Conservation (phyloP, 805 yeast species). For the Candida awuae region DNA sequence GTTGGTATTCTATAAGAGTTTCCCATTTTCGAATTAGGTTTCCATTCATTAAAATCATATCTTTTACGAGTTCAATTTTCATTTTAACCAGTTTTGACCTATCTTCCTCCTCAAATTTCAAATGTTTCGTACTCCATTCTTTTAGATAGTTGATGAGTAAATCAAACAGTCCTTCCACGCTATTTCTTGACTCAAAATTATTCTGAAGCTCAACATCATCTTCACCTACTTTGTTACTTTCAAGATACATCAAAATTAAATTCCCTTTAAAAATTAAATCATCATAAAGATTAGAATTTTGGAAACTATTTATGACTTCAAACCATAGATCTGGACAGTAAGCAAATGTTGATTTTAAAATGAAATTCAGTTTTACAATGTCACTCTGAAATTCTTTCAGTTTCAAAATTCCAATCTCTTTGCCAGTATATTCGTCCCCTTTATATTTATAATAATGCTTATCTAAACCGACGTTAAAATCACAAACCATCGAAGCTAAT, state of each 20-base stretch:
- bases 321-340: conserved; percentile 6
- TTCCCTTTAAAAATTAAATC: conserved; percentile 10
- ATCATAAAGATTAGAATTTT: neutral
- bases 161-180: neutral
- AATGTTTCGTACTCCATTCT: neutral
- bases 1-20: too few species aligned
- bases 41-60: conserved; percentile 14
- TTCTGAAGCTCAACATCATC: conserved; percentile 1
- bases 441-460: neutral
- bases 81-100: neutral
- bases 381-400: neutral
- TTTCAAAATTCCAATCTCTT: conserved; percentile 2
- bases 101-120: neutral
- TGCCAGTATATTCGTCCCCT: neutral
- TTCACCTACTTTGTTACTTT: conserved; percentile 12
- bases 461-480: conserved; percentile 8
- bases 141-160: neutral
- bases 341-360: conserved; percentile 1
- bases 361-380: neutral
- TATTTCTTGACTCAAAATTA: conserved; percentile 5
- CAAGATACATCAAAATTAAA: conserved; percentile 14
- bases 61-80: conserved; percentile 18
- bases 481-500: conserved; percentile 5
- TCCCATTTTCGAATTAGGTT: conserved; percentile 3
- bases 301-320: conserved; percentile 11